Evolutionary conservation across 805 yeast species (phyloP).

Genomic region (Pichia rugopelliculosa): DNA sequence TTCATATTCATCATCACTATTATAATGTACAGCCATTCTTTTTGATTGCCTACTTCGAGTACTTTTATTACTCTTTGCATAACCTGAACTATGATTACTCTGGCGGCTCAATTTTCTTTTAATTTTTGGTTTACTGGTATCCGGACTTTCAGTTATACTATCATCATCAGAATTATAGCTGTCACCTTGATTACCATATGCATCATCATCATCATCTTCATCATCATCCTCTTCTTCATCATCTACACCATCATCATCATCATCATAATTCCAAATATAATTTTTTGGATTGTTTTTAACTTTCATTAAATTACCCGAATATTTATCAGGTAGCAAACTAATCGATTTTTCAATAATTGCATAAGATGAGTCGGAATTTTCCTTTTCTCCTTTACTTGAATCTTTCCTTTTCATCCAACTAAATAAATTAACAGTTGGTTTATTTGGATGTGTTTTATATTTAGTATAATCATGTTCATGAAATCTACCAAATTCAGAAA

Average conservation of each 20-base stretch:
- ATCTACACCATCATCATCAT: slow-evolving; percentile 24
- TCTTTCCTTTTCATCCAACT: slow-evolving; percentile 31
- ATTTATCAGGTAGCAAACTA: slow-evolving; percentile 31
- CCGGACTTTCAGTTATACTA: not conserved
- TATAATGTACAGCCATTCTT: slow-evolving; percentile 4
- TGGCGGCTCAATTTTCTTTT: slow-evolving; percentile 1
- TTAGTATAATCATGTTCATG: slow-evolving; percentile 32
- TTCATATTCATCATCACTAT: slow-evolving; percentile 13
- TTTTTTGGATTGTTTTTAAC: slow-evolving; percentile 31
- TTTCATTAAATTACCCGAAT: slow-evolving; percentile 28
- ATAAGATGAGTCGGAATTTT: slow-evolving; percentile 17
- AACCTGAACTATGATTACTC: slow-evolving; percentile 3
- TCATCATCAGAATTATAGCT: not conserved
- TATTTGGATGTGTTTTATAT: slow-evolving; percentile 27
- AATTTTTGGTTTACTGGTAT: not conserved
- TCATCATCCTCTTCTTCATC: slow-evolving; percentile 12
- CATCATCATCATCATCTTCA: not conserved
- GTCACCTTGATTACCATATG: not conserved
- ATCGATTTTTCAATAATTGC: slow-evolving; percentile 26
- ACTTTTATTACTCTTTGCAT: slow-evolving; percentile 3
- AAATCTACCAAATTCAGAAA: slow-evolving; percentile 24
- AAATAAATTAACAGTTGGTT: slow-evolving; percentile 23
- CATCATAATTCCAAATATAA: slow-evolving; percentile 33
- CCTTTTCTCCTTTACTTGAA: slow-evolving; percentile 13
- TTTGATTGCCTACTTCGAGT: slow-evolving; percentile 5